Evolutionary conservation across 768 basidiomycete species (phyloP).

Genomic region (Neoboletus magnificus): DNA sequence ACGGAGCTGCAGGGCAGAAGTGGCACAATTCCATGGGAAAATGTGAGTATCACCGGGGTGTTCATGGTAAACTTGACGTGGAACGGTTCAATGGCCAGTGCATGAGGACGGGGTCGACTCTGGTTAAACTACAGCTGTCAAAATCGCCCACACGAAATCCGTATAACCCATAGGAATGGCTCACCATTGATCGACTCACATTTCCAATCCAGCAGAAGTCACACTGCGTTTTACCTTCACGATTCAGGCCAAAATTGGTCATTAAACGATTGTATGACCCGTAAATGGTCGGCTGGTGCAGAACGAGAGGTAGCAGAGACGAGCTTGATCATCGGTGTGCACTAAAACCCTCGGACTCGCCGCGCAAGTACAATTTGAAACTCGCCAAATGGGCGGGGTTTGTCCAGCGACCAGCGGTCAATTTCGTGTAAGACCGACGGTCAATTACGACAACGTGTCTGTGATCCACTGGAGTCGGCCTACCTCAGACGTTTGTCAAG

Average conservation of each 20-base stretch:
- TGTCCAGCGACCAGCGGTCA: slow-evolving; percentile 1
- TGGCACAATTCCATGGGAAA: slow-evolving; percentile 1
- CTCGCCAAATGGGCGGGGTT: slow-evolving; percentile 8
- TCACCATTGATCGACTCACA: slow-evolving; percentile 16
- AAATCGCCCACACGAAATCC: slow-evolving; percentile 1
- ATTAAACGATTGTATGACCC: neutral
- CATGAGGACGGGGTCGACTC: slow-evolving; percentile 13
- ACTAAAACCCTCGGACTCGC: slow-evolving; percentile 18
- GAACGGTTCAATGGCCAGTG: neutral
- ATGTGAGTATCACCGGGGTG: slow-evolving; percentile 4
- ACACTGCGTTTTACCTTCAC: slow-evolving; percentile 9
- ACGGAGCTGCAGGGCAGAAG: neutral
- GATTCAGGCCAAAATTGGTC: slow-evolving; percentile 3
- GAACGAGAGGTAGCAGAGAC: neutral
- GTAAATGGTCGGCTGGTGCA: neutral
- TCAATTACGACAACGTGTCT: slow-evolving; percentile 16
- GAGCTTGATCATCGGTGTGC: slow-evolving; percentile 7
- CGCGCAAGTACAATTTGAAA: slow-evolving; percentile 15
- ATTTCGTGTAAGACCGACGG: slow-evolving; percentile 12
- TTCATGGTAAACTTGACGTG: slow-evolving; percentile 1
- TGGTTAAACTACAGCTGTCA: neutral
- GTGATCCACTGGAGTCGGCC: neutral
- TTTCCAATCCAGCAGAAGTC: slow-evolving; percentile 17
- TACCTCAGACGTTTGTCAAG: slow-evolving; percentile 4
- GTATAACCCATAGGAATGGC: slow-evolving; percentile 1